phyloP scores from a whole-genome alignment of 768 basidiomycete species.

The Mycena metata region DNA sequence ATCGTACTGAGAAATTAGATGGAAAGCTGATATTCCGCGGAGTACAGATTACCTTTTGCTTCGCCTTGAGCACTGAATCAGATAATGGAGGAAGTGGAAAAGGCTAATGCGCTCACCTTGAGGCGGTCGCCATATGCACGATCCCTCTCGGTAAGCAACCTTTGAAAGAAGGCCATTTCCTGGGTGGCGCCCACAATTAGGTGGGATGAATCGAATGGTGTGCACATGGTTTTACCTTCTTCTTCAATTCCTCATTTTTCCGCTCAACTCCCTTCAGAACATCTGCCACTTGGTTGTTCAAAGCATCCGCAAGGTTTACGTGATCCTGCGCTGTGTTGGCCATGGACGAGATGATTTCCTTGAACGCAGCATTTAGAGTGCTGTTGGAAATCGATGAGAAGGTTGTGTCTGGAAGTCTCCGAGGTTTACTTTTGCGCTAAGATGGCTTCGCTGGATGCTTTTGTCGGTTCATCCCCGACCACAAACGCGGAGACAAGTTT shows the following conservation, averaged over 20 bases:
- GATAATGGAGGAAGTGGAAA: slow-evolving; percentile 27
- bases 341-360: slow-evolving; percentile 74
- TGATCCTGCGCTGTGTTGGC: slow-evolving; percentile 77
- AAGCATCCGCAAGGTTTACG: slow-evolving; percentile 70
- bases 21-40: slow-evolving; percentile 14
- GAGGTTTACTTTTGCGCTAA: slow-evolving; percentile 67
- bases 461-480: slow-evolving; percentile 78
- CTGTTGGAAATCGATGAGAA: slow-evolving; percentile 53
- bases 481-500: slow-evolving; percentile 68
- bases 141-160: slow-evolving; percentile 78
- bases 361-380: slow-evolving; percentile 80
- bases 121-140: slow-evolving; percentile 73
- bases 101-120: slow-evolving; percentile 64
- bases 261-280: slow-evolving; percentile 71
- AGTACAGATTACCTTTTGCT: slow-evolving; percentile 66
- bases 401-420: not conserved
- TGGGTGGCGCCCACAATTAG: slow-evolving; percentile 43
- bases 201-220: slow-evolving; percentile 23
- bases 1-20: slow-evolving; percentile 70
- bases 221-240: slow-evolving; percentile 61
- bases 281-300: slow-evolving; percentile 73
- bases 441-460: slow-evolving; percentile 66
- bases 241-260: slow-evolving; percentile 75
- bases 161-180: slow-evolving; percentile 81
- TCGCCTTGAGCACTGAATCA: slow-evolving; percentile 56